Evolutionary conservation across 2,329 filamentous ascomycete species (phyloP).

Genomic region (Sclerotinia subarctica): DNA sequence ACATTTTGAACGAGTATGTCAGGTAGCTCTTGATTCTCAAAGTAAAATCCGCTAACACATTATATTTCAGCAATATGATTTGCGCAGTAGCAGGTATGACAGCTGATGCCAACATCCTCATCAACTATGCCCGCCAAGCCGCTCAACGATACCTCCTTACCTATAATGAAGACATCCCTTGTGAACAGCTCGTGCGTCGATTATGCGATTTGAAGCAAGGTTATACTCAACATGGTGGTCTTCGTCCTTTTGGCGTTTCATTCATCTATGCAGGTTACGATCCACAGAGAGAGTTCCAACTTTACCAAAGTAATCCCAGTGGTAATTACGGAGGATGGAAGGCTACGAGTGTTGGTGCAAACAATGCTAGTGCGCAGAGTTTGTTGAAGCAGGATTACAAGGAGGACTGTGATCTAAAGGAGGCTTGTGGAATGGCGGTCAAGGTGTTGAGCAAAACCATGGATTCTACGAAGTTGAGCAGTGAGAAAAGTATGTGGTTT

Average conservation of each 20-base stretch:
- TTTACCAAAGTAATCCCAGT: conserved; percentile 98
- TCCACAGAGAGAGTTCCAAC: conserved; percentile 91
- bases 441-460: conserved; percentile 99
- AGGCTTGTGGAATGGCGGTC: conserved; percentile 94
- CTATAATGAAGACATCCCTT: conserved; percentile 99
- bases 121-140: conserved; percentile 97
- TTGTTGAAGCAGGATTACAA: conserved; percentile 99
- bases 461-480: conserved; percentile 98
- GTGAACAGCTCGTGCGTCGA: conserved; percentile 94
- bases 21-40: not conserved
- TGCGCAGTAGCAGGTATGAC: conserved; percentile 99
- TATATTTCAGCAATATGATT: conserved; percentile 85
- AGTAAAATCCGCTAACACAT: conserved; percentile 19
- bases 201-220: conserved; percentile 98
- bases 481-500: conserved; percentile 83
- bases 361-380: conserved; percentile 96
- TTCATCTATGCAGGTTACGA: conserved; percentile 99
- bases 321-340: conserved; percentile 99
- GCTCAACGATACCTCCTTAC: conserved; percentile 97
- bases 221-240: conserved; percentile 97
- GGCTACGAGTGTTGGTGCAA: conserved; percentile 94
- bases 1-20: conserved; percentile 93
- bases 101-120: conserved; percentile 98
- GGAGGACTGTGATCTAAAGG: conserved; percentile 93
- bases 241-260: conserved; percentile 95